Evolutionary conservation across 306 rosid species (phyloP), one percentile per base, ranked within the genome.

Genomic region (Cucumis hystrix): DNA sequence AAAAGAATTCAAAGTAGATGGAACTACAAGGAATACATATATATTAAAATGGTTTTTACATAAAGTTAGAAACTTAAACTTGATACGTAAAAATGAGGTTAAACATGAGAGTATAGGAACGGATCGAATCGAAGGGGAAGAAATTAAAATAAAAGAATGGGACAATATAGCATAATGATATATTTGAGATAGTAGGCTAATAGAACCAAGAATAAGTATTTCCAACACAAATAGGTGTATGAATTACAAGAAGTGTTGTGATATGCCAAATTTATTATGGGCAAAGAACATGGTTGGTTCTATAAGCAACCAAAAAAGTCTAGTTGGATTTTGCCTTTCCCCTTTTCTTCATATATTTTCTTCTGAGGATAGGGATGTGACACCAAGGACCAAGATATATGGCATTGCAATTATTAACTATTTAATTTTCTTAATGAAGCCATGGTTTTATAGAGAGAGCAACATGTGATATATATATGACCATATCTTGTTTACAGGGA

Each of bases 201-300:
- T 68, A 68, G 56, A 41, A 17, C 66, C 68, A 40, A 76, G 37
- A 3, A 33, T 14, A 60, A 76, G 4, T 45, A 43, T 45, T 23
- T 61, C 47, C 72, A 25, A 47, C 79, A 76, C 69, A 60, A 39
- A 40, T 68, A 76, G 55, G 58, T 47, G 67, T 61, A 6, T 5
- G 45, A 35, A 58, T 59, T 57, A 76, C 25, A 39, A 8, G 64
- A 60, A 60, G 55, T 20, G 70, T 39, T 58, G 18, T 43, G n/a
- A n/a, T 58, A 33, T 21, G 79, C 39, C 59, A 60, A 76, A 76
- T 68, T 41, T 41, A 47, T 23, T 11, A 61, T 45, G 60, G 55
- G 40, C 79, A 61, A 60, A 76, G 71, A 76, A 76, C 79, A 76
- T 76, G 79, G n/a, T 3, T 59, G 59, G 79, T 76, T 76, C 40